Conservation (phyloP, 1,139 yeast species). For the Kodamaea alishanica region DNA sequence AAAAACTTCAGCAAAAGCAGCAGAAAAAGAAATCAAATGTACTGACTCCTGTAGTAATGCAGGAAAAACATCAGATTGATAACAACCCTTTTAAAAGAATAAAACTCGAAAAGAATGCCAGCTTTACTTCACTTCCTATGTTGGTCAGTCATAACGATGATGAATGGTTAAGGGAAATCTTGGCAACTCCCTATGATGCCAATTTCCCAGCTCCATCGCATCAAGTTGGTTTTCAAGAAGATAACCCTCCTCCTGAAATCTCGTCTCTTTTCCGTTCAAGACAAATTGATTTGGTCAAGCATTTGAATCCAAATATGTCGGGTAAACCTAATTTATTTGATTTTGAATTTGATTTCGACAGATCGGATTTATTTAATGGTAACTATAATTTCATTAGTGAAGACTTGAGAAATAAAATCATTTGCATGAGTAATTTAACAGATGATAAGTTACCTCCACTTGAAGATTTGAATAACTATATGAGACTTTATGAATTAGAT, state of each 20-base stretch:
- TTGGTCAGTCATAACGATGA: conserved; percentile 23
- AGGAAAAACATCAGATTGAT: background rate
- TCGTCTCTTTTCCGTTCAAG: conserved; percentile 56
- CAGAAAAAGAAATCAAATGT: conserved; percentile 5
- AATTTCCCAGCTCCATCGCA: conserved; percentile 48
- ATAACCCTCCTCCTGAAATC: conserved; percentile 28
- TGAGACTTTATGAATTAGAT: conserved; percentile 65
- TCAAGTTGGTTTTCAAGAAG: conserved; percentile 50
- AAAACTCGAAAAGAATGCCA: conserved; percentile 8
- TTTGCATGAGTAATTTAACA: conserved; percentile 48
- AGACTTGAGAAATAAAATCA: conserved; percentile 51
- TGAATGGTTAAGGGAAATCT: conserved; percentile 69
- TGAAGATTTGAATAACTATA: conserved; percentile 70
- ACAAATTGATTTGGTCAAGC: conserved; percentile 56
- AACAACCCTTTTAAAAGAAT: conserved; percentile 4
- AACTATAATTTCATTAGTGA: conserved; percentile 38
- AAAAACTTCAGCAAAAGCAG: conserved; percentile 4
- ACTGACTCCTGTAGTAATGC: background rate
- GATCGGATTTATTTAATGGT: conserved; percentile 9
- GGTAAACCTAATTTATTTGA: conserved; percentile 4
- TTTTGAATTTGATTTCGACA: conserved; percentile 14
- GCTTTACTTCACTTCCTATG: conserved; percentile 9
- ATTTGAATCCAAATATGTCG: conserved; percentile 21
- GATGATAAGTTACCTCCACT: conserved; percentile 66
- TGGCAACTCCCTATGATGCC: conserved; percentile 58